phyloP scores from a whole-genome alignment of 2,329 filamentous ascomycete species.

The Paradendryphiella salina region DNA sequence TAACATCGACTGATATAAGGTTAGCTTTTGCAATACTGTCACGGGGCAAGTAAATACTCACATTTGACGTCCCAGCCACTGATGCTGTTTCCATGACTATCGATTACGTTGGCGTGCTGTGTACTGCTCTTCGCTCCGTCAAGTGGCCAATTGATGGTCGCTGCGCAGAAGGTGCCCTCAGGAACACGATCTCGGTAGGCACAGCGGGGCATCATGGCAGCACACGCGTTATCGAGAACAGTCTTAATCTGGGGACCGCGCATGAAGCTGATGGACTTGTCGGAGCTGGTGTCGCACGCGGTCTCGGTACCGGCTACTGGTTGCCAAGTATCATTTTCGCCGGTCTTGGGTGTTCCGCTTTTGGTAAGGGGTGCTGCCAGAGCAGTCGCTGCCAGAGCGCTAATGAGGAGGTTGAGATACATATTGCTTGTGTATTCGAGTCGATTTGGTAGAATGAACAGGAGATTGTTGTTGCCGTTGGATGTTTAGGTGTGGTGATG shows the following conservation, averaged over 20 bases:
- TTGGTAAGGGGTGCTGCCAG: conserved; percentile 21
- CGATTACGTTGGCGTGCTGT: conserved; percentile 25
- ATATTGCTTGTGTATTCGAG: conserved; percentile 13
- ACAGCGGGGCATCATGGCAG: conserved; percentile 34
- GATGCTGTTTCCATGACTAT: conserved; percentile 19
- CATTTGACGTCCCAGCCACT: conserved; percentile 26
- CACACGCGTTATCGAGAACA: conserved; percentile 33
- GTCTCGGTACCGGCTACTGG: conserved; percentile 18
- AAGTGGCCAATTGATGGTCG: conserved; percentile 24
- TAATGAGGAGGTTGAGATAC: conserved; percentile 21
- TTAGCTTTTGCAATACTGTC: conserved; percentile 2
- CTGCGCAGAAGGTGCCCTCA: conserved; percentile 21
- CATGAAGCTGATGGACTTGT: conserved; percentile 27
- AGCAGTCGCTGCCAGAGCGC: conserved; percentile 13
- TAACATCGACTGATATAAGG: conserved; percentile 27
- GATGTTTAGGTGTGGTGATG: background rate
- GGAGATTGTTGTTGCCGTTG: background rate
- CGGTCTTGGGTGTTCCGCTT: background rate
- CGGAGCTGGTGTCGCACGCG: conserved; percentile 25
- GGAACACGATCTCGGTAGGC: conserved; percentile 26
- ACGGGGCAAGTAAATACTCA: conserved; percentile 12
- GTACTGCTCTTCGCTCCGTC: conserved; percentile 21
- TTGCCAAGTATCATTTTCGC: conserved; percentile 17
- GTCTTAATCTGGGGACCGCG: conserved; percentile 25
- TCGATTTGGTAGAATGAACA: background rate